Evolutionary conservation across 2,329 filamentous ascomycete species (phyloP).

Genomic region (Colletotrichum sp.): DNA sequence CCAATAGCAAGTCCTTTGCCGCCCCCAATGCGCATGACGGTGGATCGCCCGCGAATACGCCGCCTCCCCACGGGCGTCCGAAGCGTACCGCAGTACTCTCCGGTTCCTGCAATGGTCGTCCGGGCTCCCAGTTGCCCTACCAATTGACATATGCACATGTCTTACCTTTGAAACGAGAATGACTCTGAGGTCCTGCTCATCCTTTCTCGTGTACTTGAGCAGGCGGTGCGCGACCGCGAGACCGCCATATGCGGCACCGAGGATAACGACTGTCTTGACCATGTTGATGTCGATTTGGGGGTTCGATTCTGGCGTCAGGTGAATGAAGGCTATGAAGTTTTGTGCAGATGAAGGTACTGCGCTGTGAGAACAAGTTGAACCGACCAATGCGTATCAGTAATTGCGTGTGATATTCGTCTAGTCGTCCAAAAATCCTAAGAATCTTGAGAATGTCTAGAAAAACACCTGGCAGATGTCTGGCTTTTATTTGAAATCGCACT

Average conservation of each 20-base stretch:
- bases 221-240: slow-evolving; percentile 59
- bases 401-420: neutral
- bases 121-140: neutral
- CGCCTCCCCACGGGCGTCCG: neutral
- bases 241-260: slow-evolving; percentile 60
- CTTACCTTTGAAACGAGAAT: slow-evolving; percentile 61
- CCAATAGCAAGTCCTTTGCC: neutral
- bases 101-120: neutral
- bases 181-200: slow-evolving; percentile 54
- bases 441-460: neutral
- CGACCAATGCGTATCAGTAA: neutral
- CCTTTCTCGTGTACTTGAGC: slow-evolving; percentile 54
- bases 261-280: slow-evolving; percentile 57
- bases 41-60: neutral
- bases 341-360: neutral
- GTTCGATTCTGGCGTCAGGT: neutral
- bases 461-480: neutral
- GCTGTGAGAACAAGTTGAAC: neutral
- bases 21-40: neutral
- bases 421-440: neutral
- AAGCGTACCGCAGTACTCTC: neutral
- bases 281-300: slow-evolving; percentile 33
- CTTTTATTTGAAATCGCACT: neutral
- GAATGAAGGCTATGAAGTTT: neutral
- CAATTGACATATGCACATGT: neutral